Percentiles rank a stretch among this genome's conserved stretches.
These are phyloP conservation scores for Ascochyta koolunga DNA, from an alignment of 2,329 filamentous ascomycete species.

Conservation along the genomic window DNA sequence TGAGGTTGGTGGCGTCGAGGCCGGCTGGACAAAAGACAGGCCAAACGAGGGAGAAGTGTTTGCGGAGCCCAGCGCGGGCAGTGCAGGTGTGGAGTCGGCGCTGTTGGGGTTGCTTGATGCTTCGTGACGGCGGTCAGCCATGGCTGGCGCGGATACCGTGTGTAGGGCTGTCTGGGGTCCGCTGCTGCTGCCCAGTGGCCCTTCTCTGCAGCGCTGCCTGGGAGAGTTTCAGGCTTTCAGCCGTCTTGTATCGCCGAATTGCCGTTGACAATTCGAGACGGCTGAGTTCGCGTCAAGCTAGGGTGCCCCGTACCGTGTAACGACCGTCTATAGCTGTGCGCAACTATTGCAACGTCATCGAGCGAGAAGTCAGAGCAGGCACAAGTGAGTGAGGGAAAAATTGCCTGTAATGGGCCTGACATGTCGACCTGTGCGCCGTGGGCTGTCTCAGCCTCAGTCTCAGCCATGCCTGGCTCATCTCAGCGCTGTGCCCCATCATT, in stretches of 20 bases:
- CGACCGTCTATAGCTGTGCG: not conserved
- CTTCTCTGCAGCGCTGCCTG: slow-evolving; percentile 8
- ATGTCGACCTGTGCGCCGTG: not conserved
- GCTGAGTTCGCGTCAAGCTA: not conserved
- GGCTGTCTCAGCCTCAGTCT: slow-evolving; percentile 5
- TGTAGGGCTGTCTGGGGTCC: slow-evolving; percentile 6
- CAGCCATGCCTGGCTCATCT: slow-evolving; percentile 7
- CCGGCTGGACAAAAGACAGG: slow-evolving; percentile 31
- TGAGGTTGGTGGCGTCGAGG: slow-evolving; percentile 32
- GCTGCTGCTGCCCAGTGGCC: slow-evolving; percentile 13
- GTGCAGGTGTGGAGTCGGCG: slow-evolving; percentile 33
- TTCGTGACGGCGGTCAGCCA: slow-evolving; percentile 41
- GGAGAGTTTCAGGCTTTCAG: slow-evolving; percentile 14
- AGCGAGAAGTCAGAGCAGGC: not conserved
- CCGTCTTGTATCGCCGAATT: slow-evolving; percentile 10
- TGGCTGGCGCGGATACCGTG: slow-evolving; percentile 18
- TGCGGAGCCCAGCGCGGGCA: slow-evolving; percentile 37
- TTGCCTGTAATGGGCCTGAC: not conserved
- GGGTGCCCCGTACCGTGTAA: slow-evolving; percentile 8
- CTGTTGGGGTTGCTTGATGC: slow-evolving; percentile 35
- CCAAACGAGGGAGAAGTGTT: slow-evolving; percentile 26
- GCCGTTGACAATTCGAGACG: not conserved
- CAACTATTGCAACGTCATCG: slow-evolving; percentile 6
- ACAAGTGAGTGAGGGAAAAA: not conserved
- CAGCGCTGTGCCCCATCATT: slow-evolving; percentile 5